phyloP scores from a whole-genome alignment of 257 asterid genomes.

The Plantago ovata region DNA sequence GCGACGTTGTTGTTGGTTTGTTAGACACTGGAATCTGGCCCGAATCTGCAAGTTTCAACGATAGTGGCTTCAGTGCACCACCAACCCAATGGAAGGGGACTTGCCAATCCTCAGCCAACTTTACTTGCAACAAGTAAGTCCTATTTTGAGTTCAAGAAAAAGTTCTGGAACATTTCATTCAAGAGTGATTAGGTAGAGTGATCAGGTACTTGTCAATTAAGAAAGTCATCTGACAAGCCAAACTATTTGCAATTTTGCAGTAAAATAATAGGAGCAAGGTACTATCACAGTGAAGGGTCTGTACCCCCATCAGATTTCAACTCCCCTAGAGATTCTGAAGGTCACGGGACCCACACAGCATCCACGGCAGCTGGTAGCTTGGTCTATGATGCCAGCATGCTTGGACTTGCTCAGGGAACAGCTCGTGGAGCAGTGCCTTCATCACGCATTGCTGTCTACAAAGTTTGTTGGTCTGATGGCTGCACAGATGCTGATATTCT shows the following conservation, averaged over 20 bases:
- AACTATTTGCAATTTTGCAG: conserved; percentile 26
- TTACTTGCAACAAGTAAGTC: conserved; percentile 36
- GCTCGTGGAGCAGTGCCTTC: conserved; percentile 63
- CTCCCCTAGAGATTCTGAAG: conserved; percentile 55
- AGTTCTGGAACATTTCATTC: conserved; percentile 1
- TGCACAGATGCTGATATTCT: conserved; percentile 44
- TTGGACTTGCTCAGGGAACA: conserved; percentile 39
- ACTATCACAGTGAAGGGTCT: conserved; percentile 37
- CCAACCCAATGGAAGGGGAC: conserved; percentile 37
- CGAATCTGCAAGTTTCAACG: conserved; percentile 30
- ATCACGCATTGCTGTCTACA: conserved; percentile 51
- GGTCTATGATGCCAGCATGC: conserved; percentile 38
- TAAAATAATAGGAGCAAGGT: conserved; percentile 59
- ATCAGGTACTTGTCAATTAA: too few species aligned
- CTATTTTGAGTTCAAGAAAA: too few species aligned
- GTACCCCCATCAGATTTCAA: conserved; percentile 23
- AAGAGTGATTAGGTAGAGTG: too few species aligned
- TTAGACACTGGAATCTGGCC: conserved; percentile 44
- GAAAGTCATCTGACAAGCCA: neutral
- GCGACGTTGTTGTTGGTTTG: conserved; percentile 29
- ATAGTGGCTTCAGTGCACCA: conserved; percentile 27
- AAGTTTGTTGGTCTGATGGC: conserved; percentile 52
- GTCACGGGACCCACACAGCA: conserved; percentile 61
- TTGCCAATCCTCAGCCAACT: conserved; percentile 25
- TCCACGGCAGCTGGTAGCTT: conserved; percentile 46